Evolutionary conservation across 2,329 filamentous ascomycete species (phyloP), one percentile per base, ranked within the genome.

Genomic region (Penicillium sclerotiorum): DNA sequence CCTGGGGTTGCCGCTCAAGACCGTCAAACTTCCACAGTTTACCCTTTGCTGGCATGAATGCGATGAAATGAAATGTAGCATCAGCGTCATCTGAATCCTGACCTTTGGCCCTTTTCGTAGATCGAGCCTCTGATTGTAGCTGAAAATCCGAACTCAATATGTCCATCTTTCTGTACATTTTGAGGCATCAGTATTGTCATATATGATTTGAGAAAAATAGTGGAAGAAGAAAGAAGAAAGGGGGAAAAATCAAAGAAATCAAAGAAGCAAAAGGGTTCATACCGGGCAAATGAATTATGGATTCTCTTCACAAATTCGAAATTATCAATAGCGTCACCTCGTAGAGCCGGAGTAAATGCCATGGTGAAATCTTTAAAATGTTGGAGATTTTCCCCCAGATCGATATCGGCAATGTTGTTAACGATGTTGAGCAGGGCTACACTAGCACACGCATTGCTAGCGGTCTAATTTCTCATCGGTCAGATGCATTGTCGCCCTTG

Each of bases 371-470:
- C 74, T 61, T 89, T 93, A 74, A 97, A 95, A 12, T 77, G 73
- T 22, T 77, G 71, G 1, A 97, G 79, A 51, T 86, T 78, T n/a
- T 82, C 73, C 4, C 91, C 90, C 5, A 96, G 79, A 9, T 84
- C 73, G 3, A 90, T 71, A 0, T 76, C 77, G 0, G 82, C 75
- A 20, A 85, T 80, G 65, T 97, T 97, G 82, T 96, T 95, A 64
- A 96, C 76, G 52, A 96, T 95, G 63, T 97, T 97, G 60, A 96
- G 80, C 58, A 97, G 78, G 3, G 94, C 91, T 38, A 96, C 84
- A n/a, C 90, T 94, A 17, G 90, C 94, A 71, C 94, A 99, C 21
- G 90, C 87, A 69, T 95, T 95, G 47, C 83, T 80, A 0, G 85
- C 87, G 1, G 89, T 90, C 86, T 93, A 53, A 11, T 17, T n/a